phyloP scores from a whole-genome alignment of 2,329 filamentous ascomycete genomes.

The Aspergillus proliferans region DNA sequence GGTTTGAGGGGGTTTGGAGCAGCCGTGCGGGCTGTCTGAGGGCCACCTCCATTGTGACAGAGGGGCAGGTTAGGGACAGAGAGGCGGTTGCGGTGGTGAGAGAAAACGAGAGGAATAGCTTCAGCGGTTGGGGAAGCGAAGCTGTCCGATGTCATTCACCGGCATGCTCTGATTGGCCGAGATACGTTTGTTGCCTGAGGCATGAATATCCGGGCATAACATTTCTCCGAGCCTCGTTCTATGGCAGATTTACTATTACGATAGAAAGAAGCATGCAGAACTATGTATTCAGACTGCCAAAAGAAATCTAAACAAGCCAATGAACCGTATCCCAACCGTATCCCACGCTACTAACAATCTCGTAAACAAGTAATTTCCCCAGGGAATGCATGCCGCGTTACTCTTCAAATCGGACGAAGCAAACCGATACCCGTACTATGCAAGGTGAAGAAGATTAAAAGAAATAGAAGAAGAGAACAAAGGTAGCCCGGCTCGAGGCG shows the following conservation, averaged over 20 bases:
- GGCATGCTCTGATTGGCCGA: constrained; percentile 10
- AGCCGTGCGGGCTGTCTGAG: constrained; percentile 31
- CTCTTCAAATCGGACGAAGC: constrained; percentile 4
- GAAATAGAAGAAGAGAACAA: constrained; percentile 5
- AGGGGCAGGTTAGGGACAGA: neutral
- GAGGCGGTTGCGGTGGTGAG: neutral
- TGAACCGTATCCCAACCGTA: no score
- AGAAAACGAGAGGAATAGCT: constrained; percentile 2
- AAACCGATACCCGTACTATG: constrained; percentile 12
- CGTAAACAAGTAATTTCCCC: constrained; percentile 1
- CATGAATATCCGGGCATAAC: constrained; percentile 4
- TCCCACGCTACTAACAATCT: neutral
- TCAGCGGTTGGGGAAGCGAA: constrained; percentile 2
- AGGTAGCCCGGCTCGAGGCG: neutral
- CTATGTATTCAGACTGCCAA: neutral
- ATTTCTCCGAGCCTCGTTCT: neutral
- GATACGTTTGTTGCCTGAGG: constrained; percentile 20
- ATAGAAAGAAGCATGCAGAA: neutral
- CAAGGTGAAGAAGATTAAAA: constrained; percentile 10
- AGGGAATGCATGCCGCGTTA: constrained; percentile 15
- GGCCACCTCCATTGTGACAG: constrained; percentile 30
- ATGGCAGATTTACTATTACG: neutral
- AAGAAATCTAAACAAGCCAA: no score
- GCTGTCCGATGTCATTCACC: constrained; percentile 6
- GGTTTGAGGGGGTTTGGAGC: constrained; percentile 21